These are phyloP conservation scores for Xylaria intraflava DNA, from an alignment of 495 filamentous ascomycete genomes.

Conservation along the genomic window DNA sequence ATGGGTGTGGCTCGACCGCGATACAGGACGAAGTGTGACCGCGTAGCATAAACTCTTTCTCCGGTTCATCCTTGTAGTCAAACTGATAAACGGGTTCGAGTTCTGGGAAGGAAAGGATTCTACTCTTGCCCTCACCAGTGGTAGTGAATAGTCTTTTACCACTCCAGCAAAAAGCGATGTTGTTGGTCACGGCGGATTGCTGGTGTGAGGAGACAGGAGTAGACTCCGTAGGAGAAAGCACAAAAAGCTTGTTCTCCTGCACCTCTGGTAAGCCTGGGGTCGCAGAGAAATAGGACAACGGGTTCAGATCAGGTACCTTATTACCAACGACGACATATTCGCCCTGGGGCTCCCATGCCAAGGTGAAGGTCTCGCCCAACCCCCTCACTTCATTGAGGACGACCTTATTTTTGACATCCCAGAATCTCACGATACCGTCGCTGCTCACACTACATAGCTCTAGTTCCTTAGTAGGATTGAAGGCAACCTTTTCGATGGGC, in stretches of 20 bases:
- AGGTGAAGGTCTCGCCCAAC: constrained; percentile 73
- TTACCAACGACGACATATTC: constrained; percentile 73
- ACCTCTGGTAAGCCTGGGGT: background rate
- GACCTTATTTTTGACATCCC: constrained; percentile 81
- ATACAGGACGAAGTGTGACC: constrained; percentile 78
- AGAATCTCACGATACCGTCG: constrained; percentile 83
- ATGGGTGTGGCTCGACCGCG: constrained; percentile 64
- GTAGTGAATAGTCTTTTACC: constrained; percentile 71
- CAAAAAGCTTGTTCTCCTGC: constrained; percentile 65
- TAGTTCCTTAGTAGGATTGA: constrained; percentile 81
- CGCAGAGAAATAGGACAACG: constrained; percentile 2
- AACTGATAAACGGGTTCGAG: constrained; percentile 42
- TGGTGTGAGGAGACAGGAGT: constrained; percentile 54
- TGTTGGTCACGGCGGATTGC: constrained; percentile 72
- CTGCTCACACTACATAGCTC: constrained; percentile 79
- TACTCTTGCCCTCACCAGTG: constrained; percentile 73
- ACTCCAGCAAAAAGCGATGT: constrained; percentile 72
- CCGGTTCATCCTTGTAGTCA: constrained; percentile 32
- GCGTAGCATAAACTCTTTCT: constrained; percentile 56
- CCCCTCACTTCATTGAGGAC: constrained; percentile 74
- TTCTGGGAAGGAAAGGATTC: constrained; percentile 69
- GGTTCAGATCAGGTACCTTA: constrained; percentile 50
- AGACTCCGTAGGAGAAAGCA: constrained; percentile 50
- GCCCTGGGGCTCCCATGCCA: constrained; percentile 88
- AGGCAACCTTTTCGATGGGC: constrained; percentile 77